Evolutionary conservation across 371 early-diverging fungal genomes (phyloP).

Genomic region (Funneliformis caledonium): DNA sequence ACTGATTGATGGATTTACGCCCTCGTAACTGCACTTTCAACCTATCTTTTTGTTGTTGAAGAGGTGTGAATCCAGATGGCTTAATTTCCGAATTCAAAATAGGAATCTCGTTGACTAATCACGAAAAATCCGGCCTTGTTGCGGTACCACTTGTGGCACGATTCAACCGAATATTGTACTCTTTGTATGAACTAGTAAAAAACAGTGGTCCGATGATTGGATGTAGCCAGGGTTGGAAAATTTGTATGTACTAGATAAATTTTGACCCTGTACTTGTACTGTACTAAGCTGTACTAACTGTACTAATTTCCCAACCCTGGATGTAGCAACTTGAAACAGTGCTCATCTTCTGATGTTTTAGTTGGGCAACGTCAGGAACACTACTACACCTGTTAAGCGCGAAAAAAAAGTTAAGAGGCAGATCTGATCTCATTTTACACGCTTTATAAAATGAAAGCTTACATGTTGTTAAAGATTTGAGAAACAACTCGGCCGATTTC

Average conservation of each 20-base stretch:
- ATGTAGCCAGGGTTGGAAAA: neutral
- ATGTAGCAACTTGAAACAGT: conserved; percentile 38
- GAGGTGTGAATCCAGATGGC: conserved; percentile 13
- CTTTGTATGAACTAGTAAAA: conserved; percentile 3
- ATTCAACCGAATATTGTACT: conserved; percentile 30
- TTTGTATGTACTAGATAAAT: too few species aligned
- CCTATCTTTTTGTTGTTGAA: conserved; percentile 15
- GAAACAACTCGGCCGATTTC: conserved; percentile 14
- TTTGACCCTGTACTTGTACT: too few species aligned
- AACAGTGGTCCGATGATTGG: conserved; percentile 26
- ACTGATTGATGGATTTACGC: conserved; percentile 14
- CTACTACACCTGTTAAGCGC: conserved; percentile 15
- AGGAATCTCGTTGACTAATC: conserved; percentile 32
- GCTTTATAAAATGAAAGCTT: conserved; percentile 30
- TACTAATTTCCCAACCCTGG: neutral
- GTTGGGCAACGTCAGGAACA: conserved; percentile 25
- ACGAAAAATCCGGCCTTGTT: conserved; percentile 37
- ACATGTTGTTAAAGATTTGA: conserved; percentile 36
- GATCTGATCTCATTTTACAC: conserved; percentile 19
- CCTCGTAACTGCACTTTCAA: conserved; percentile 14
- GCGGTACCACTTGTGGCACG: neutral
- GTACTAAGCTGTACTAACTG: too few species aligned
- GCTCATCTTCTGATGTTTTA: conserved; percentile 37
- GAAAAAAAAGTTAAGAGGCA: conserved; percentile 17
- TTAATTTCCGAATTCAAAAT: conserved; percentile 41